Evolutionary conservation across 176 grass and related monocot species (phyloP).

Genomic region (Saccharum officinarum): DNA sequence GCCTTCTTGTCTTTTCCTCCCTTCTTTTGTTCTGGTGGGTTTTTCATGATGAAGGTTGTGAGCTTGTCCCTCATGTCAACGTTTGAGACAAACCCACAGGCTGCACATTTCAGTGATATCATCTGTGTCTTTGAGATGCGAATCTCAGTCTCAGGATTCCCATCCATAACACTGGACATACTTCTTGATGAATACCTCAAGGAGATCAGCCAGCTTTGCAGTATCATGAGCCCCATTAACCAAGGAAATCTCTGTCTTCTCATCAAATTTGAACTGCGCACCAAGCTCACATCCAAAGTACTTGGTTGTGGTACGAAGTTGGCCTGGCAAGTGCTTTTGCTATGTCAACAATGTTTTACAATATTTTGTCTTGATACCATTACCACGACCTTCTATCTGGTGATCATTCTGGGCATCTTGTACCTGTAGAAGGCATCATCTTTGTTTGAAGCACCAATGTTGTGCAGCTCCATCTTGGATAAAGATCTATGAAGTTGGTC

Average conservation of each 20-base stretch:
- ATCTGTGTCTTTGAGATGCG: conserved; percentile 66
- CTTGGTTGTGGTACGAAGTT: conserved; percentile 77
- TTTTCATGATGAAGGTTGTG: conserved; percentile 69
- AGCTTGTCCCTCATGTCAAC: conserved; percentile 89
- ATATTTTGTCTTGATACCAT: conserved; percentile 93
- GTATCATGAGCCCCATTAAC: conserved; percentile 90
- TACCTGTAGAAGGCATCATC: conserved; percentile 95
- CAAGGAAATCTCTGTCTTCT: conserved; percentile 56
- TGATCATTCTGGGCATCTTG: conserved; percentile 90
- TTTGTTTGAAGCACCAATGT: conserved; percentile 85
- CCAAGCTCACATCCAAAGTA: conserved; percentile 78
- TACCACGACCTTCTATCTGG: conserved; percentile 81
- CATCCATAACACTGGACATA: conserved; percentile 83
- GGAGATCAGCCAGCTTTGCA: conserved; percentile 73
- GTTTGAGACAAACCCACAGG: conserved; percentile 79
- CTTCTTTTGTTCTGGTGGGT: conserved; percentile 79
- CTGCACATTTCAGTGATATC: conserved; percentile 81
- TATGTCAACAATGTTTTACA: conserved; percentile 87
- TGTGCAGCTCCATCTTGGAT: conserved; percentile 71
- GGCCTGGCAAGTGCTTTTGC: conserved; percentile 75
- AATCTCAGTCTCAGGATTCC: conserved; percentile 85
- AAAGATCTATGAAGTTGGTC: conserved; percentile 9
- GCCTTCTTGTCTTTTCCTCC: conserved; percentile 76
- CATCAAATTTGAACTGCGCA: conserved; percentile 76
- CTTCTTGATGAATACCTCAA: conserved; percentile 93